These are phyloP conservation scores for Andrographis paniculata DNA, from an alignment of 305 asterid species.

Conservation along the genomic window DNA sequence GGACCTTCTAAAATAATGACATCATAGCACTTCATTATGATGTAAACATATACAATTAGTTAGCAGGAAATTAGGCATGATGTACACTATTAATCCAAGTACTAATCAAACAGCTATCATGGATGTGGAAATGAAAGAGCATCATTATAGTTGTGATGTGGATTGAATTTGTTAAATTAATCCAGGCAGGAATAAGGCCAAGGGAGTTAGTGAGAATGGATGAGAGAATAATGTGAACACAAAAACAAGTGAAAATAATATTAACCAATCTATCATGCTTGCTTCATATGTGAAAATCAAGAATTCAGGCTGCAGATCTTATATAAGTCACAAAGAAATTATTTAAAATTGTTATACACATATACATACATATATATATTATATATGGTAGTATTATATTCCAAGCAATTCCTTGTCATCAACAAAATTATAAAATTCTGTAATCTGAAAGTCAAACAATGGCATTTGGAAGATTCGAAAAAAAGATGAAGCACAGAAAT, in stretches of 20 bases:
- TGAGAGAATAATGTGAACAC: slow-evolving; percentile 7
- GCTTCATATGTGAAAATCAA: too few relatives aligned
- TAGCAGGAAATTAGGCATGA: too few relatives aligned
- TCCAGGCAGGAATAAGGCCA: slow-evolving; percentile 10
- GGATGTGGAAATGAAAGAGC: background rate
- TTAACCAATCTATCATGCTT: slow-evolving; percentile 12
- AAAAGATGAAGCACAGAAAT: background rate
- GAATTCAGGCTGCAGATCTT: background rate
- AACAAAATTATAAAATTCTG: slow-evolving; percentile 4
- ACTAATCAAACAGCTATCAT: too few relatives aligned
- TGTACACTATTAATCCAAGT: too few relatives aligned
- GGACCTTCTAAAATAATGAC: background rate
- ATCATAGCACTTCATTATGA: background rate
- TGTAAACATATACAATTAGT: too few relatives aligned
- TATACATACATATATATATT: background rate
- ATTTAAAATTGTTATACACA: background rate
- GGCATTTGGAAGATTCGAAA: slow-evolving; percentile 17
- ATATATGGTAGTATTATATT: slow-evolving; percentile 2
- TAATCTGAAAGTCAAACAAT: slow-evolving; percentile 20
- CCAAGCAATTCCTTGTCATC: slow-evolving; percentile 8
- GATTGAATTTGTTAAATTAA: background rate
- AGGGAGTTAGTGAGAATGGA: slow-evolving; percentile 14
- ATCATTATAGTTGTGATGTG: background rate
- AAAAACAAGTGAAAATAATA: slow-evolving; percentile 8
- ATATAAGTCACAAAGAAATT: slow-evolving; percentile 20